Percentiles rank a stretch among this genome's conserved stretches.
Conservation (phyloP, 371 early-diverging fungal genomes). For the Funneliformis caledonium region DNA sequence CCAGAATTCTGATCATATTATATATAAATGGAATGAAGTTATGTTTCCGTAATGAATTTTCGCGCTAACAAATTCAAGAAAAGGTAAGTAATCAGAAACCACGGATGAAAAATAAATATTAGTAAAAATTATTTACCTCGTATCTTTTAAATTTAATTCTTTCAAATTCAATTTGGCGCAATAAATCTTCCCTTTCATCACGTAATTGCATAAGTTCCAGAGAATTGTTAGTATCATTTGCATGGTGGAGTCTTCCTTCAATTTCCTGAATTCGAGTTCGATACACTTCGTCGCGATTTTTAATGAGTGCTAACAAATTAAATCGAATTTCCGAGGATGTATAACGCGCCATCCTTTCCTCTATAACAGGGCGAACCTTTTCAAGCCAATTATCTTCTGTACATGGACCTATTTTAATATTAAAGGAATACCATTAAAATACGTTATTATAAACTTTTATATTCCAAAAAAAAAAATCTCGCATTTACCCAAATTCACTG, state of each 20-base stretch:
- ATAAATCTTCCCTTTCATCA: conserved; percentile 44
- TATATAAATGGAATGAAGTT: conserved; percentile 84
- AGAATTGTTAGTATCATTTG: conserved; percentile 29
- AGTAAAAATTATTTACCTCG: background rate
- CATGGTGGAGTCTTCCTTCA: conserved; percentile 47
- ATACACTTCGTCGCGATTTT: conserved; percentile 64
- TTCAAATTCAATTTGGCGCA: conserved; percentile 45
- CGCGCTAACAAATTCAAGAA: conserved; percentile 54
- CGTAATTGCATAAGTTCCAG: conserved; percentile 42
- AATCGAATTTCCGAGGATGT: conserved; percentile 77
- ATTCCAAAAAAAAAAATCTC: background rate
- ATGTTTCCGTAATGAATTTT: conserved; percentile 77
- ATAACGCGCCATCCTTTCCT: conserved; percentile 71
- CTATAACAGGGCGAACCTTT: conserved; percentile 73
- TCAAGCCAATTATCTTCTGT: conserved; percentile 71
- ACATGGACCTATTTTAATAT: conserved; percentile 54
- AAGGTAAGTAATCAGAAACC: conserved; percentile 32
- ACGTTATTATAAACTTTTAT: background rate
- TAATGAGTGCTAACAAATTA: conserved; percentile 85
- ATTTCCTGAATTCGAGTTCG: conserved; percentile 58
- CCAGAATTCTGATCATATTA: conserved; percentile 67
- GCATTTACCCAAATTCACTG: conserved; percentile 62
- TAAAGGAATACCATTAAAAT: conserved; percentile 12
- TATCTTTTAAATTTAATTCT: conserved; percentile 44
- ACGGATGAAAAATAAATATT: background rate